A percentile compares a stretch with the other conserved stretches of the same genome.
Conservation (phyloP, 495 filamentous ascomycete species). For the Saxophila tyrrhenica region DNA sequence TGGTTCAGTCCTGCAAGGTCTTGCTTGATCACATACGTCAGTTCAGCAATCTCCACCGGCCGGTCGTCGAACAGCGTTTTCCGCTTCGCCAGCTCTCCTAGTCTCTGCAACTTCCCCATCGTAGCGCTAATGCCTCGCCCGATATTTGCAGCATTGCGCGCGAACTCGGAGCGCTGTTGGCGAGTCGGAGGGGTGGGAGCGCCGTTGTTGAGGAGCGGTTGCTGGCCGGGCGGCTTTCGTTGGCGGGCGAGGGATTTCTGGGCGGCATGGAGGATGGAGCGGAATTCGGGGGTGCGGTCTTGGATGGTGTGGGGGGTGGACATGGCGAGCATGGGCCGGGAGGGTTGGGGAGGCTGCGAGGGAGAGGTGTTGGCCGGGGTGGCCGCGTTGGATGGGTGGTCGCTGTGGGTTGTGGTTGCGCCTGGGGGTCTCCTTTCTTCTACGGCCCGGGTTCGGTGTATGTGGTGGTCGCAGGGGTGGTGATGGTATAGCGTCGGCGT, state of each 20-base stretch:
- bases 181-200: slow-evolving; percentile 29
- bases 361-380: background rate
- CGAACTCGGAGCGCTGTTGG: slow-evolving; percentile 64
- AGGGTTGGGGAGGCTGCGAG: background rate
- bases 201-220: slow-evolving; percentile 69
- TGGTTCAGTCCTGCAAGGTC: slow-evolving; percentile 81
- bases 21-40: slow-evolving; percentile 95
- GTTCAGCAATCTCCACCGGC: slow-evolving; percentile 90
- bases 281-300: slow-evolving; percentile 92
- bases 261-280: slow-evolving; percentile 71
- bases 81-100: slow-evolving; percentile 87
- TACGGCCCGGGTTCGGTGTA: background rate
- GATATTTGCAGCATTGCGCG: slow-evolving; percentile 77
- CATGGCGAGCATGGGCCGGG: slow-evolving; percentile 32
- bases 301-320: slow-evolving; percentile 53
- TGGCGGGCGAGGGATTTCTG: slow-evolving; percentile 35
- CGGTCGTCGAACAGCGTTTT: slow-evolving; percentile 96
- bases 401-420: background rate
- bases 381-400: background rate
- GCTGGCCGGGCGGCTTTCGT: slow-evolving; percentile 47
- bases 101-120: slow-evolving; percentile 84
- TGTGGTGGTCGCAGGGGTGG: too few relatives aligned
- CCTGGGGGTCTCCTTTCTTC: background rate
- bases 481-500: too few relatives aligned
- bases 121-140: slow-evolving; percentile 77